Conservation (phyloP, 2,329 filamentous ascomycete species). For the Ascochyta rabiei region DNA sequence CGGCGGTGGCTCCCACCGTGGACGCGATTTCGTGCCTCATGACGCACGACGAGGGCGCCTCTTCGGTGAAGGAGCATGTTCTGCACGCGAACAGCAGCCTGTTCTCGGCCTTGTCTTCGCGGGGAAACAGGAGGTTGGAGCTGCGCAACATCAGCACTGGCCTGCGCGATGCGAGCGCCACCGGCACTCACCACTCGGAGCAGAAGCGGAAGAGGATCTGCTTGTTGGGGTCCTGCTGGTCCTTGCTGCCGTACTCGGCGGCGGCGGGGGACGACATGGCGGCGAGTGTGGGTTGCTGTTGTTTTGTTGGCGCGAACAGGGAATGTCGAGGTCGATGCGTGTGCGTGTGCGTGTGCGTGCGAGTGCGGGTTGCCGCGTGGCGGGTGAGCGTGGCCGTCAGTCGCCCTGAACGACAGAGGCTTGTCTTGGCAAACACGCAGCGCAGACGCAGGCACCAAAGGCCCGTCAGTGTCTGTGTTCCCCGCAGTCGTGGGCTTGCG, state of each 20-base stretch:
- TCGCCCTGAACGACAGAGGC: background rate
- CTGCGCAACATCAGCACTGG: slow-evolving; percentile 48
- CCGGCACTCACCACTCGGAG: slow-evolving; percentile 76
- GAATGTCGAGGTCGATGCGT: background rate
- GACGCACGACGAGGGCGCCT: slow-evolving; percentile 85
- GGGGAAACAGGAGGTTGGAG: slow-evolving; percentile 97
- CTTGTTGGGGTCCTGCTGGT: slow-evolving; percentile 46
- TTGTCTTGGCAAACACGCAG: slow-evolving; percentile 13
- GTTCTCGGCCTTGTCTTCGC: slow-evolving; percentile 85
- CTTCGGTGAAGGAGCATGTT: slow-evolving; percentile 90
- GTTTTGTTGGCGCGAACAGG: background rate
- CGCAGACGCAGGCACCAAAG: background rate
- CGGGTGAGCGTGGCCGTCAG: background rate
- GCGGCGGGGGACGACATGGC: slow-evolving; percentile 47
- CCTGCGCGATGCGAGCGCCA: background rate
- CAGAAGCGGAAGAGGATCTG: slow-evolving; percentile 98
- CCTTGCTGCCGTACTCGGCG: slow-evolving; percentile 21
- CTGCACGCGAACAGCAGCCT: slow-evolving; percentile 94
- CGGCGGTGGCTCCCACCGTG: slow-evolving; percentile 90
- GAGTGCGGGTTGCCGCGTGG: background rate
- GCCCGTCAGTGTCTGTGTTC: slow-evolving; percentile 13
- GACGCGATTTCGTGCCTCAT: slow-evolving; percentile 95
- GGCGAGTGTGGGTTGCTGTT: background rate
- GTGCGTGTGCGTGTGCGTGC: too few species aligned
- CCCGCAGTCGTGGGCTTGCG: slow-evolving; percentile 27